Evolutionary conservation across 2,329 filamentous ascomycete species (phyloP).

Genomic region (Seiridium unicorne): DNA sequence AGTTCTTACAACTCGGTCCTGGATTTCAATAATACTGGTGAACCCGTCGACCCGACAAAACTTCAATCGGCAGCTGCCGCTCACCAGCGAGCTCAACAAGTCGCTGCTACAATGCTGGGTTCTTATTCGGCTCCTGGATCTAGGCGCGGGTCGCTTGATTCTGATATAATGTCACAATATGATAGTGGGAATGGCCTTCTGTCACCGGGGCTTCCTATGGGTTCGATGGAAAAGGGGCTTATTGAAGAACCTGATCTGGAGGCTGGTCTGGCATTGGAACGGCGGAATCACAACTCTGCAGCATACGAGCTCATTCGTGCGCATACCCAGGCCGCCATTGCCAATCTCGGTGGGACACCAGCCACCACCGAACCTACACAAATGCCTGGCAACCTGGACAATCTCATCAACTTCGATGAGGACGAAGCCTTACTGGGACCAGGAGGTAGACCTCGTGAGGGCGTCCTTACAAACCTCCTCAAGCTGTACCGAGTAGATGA

Average conservation of each 20-base stretch:
- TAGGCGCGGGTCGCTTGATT: conserved; percentile 35
- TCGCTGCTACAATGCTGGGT: conserved; percentile 37
- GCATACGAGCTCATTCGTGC: conserved; percentile 41
- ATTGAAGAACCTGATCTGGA: conserved; percentile 11
- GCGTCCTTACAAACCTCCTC: conserved; percentile 43
- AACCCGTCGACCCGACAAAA: conserved; percentile 22
- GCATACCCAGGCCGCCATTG: conserved; percentile 31
- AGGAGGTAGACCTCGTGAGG: conserved; percentile 32
- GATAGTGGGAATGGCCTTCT: conserved; percentile 24
- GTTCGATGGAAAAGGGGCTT: neutral
- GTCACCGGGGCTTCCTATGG: neutral
- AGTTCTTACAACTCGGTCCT: conserved; percentile 38
- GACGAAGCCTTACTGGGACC: conserved; percentile 6
- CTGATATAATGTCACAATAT: conserved; percentile 26
- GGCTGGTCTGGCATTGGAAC: conserved; percentile 17
- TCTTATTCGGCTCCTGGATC: conserved; percentile 34
- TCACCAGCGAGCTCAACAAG: conserved; percentile 39
- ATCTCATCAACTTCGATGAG: neutral
- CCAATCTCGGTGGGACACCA: neutral
- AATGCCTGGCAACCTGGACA: neutral
- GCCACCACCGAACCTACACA: neutral
- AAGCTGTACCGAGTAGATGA: conserved; percentile 41
- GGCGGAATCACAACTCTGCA: conserved; percentile 30
- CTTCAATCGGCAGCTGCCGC: conserved; percentile 38
- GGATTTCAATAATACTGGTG: conserved; percentile 25